A percentile compares a stretch with the other conserved stretches of the same genome.
phyloP scores from a whole-genome alignment of 2,329 filamentous ascomycete genomes.

The Parastagonospora nodorum region DNA sequence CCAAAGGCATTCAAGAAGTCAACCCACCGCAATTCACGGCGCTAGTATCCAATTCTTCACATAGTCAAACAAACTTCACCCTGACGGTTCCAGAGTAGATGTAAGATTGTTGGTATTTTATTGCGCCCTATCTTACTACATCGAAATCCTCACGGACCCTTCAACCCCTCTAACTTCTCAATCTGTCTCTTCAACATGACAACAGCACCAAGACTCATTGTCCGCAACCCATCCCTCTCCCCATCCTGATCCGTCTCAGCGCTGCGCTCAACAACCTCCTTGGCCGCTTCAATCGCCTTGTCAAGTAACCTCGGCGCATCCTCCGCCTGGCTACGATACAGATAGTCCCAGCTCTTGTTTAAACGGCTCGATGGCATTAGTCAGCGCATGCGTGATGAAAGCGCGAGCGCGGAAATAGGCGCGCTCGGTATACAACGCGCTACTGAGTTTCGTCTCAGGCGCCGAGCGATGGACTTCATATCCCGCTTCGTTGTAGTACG shows the following conservation, averaged over 20 bases:
- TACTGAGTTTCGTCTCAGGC: conserved; percentile 52
- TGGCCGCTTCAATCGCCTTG: conserved; percentile 50
- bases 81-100: no score
- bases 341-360: conserved; percentile 57
- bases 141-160: not conserved
- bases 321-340: conserved; percentile 51
- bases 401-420: conserved; percentile 58
- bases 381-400: conserved; percentile 57
- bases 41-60: no score
- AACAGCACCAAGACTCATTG: conserved; percentile 55
- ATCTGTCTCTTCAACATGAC: conserved; percentile 50
- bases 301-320: conserved; percentile 49
- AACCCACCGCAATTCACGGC: no score
- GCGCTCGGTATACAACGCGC: conserved; percentile 59
- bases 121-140: no score
- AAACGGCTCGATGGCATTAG: conserved; percentile 51
- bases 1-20: no score
- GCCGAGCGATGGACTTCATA: conserved; percentile 59
- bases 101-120: no score
- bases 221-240: conserved; percentile 51
- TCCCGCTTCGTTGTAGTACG: conserved; percentile 69
- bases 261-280: conserved; percentile 49
- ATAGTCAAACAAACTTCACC: no score
- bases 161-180: conserved; percentile 42
- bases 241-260: conserved; percentile 28